A percentile compares a stretch with the other conserved stretches of the same genome.
These are phyloP conservation scores for Neotropicomus parvogracilis DNA, from an alignment of 1,284 basidiomycete species.

Conservation along the genomic window DNA sequence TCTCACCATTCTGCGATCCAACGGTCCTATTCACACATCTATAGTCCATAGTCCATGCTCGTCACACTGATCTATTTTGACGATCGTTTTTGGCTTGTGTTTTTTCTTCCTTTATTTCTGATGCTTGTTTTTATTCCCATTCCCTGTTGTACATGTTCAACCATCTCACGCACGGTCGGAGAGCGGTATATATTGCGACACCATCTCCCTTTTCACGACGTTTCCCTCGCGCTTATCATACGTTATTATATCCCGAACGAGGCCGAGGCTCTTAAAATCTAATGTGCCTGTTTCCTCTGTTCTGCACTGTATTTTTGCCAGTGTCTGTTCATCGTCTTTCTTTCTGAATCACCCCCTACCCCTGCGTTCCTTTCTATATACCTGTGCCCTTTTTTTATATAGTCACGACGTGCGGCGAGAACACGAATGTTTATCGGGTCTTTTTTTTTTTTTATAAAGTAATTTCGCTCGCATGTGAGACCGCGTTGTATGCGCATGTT, in stretches of 20 bases:
- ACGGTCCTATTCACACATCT: not conserved
- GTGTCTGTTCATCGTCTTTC: too few species aligned
- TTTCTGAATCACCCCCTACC: too few species aligned
- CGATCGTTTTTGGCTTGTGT: not conserved
- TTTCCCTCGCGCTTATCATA: slow-evolving; percentile 1
- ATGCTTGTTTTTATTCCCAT: too few species aligned
- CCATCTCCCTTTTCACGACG: not conserved
- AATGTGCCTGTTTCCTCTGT: too few species aligned
- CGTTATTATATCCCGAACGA: not conserved
- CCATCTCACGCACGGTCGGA: slow-evolving; percentile 6
- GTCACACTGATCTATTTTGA: slow-evolving; percentile 2
- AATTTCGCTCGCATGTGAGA: not conserved
- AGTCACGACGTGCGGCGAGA: not conserved
- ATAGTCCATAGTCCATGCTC: not conserved
- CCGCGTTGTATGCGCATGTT: slow-evolving; percentile 25
- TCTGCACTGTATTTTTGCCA: too few species aligned
- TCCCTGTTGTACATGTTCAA: slow-evolving; percentile 12
- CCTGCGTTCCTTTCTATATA: too few species aligned
- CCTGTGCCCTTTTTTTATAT: too few species aligned
- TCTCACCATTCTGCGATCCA: not conserved
- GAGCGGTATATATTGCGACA: slow-evolving; percentile 15
- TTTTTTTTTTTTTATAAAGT: too few species aligned
- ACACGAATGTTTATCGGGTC: too few species aligned
- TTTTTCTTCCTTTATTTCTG: not conserved
- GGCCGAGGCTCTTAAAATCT: not conserved